Percentiles rank a stretch among this genome's conserved stretches.
Conservation (phyloP, 1,139 yeast genomes). For the Candida sanyaensis region DNA sequence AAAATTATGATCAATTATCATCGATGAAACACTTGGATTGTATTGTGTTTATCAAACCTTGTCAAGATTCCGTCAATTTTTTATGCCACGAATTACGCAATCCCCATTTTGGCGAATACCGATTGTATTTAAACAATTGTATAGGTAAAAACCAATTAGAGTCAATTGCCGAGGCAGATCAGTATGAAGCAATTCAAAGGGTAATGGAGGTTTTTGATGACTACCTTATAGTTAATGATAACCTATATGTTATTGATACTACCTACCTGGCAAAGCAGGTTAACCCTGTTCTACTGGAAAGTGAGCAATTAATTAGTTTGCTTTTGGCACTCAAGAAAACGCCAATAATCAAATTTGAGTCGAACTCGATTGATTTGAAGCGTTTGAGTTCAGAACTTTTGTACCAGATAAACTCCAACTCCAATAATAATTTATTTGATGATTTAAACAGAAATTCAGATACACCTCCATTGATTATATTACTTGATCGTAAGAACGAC, state of each 20-base stretch:
- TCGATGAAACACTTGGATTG: constrained; percentile 81
- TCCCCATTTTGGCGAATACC: constrained; percentile 81
- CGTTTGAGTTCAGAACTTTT: constrained; percentile 72
- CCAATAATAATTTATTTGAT: constrained; percentile 66
- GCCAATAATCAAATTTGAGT: constrained; percentile 78
- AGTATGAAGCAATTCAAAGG: constrained; percentile 71
- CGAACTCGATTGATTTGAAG: constrained; percentile 60
- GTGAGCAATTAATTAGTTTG: constrained; percentile 61
- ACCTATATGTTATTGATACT: constrained; percentile 47
- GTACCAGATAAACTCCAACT: constrained; percentile 57
- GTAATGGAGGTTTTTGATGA: constrained; percentile 87
- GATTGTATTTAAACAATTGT: constrained; percentile 73
- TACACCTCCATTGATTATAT: constrained; percentile 71
- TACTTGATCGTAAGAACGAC: constrained; percentile 83
- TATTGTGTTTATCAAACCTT: constrained; percentile 77
- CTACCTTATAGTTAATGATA: constrained; percentile 70
- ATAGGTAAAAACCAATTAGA: constrained; percentile 78
- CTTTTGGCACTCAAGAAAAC: constrained; percentile 72
- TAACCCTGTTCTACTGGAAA: constrained; percentile 40
- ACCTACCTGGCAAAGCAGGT: constrained; percentile 1
- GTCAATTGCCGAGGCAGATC: constrained; percentile 86
- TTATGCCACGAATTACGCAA: constrained; percentile 65
- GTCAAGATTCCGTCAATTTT: constrained; percentile 58
- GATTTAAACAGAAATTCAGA: constrained; percentile 56
- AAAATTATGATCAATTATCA: constrained; percentile 63